Conservation (phyloP, 352 stramenopile species). For the Phytophthora syringae region DNA sequence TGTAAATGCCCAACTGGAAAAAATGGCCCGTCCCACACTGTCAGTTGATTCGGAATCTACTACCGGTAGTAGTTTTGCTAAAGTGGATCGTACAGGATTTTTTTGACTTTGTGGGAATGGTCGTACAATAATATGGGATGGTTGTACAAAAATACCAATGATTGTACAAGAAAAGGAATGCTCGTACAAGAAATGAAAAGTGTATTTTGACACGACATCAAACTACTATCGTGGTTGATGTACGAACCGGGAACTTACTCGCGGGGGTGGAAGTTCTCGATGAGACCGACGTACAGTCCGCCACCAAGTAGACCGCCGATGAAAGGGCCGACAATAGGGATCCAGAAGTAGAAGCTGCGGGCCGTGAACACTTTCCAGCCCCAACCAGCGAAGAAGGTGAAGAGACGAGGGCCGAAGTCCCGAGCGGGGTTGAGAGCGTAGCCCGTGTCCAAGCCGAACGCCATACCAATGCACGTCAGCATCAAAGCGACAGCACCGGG, state of each 20-base stretch:
- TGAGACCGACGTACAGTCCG: slow-evolving; percentile 39
- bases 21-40: too few relatives aligned
- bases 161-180: too few relatives aligned
- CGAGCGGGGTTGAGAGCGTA: slow-evolving; percentile 51
- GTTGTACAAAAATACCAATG: too few relatives aligned
- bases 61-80: too few relatives aligned
- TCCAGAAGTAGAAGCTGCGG: slow-evolving; percentile 45
- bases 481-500: slow-evolving; percentile 39
- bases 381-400: slow-evolving; percentile 50
- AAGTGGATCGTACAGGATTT: too few relatives aligned
- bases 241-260: slow-evolving; percentile 18
- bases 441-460: slow-evolving; percentile 43
- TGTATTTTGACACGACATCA: slow-evolving; percentile 13
- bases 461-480: slow-evolving; percentile 43
- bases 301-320: slow-evolving; percentile 42
- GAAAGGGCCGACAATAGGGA: slow-evolving; percentile 47
- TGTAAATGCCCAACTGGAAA: too few relatives aligned
- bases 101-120: too few relatives aligned
- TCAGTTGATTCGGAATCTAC: too few relatives aligned
- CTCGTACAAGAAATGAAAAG: neutral
- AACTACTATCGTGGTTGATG: neutral
- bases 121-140: too few relatives aligned
- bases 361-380: slow-evolving; percentile 47
- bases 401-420: slow-evolving; percentile 54
- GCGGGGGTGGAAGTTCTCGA: slow-evolving; percentile 42